Evolutionary conservation across 1,284 basidiomycete genomes (phyloP).

Genomic region (Sanghuangporus sanghuang): DNA sequence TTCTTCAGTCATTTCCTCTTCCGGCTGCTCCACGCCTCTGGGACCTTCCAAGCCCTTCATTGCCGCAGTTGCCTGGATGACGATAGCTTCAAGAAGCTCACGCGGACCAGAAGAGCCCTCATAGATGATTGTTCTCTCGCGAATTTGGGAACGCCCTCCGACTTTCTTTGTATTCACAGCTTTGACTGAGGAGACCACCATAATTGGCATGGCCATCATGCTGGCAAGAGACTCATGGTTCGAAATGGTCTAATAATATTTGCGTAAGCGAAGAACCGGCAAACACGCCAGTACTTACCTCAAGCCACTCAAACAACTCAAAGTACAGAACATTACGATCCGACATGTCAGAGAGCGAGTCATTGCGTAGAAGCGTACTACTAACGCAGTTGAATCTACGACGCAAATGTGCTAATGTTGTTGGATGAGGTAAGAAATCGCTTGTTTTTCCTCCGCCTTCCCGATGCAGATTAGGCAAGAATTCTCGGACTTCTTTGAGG

Average conservation of each 20-base stretch:
- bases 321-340: slow-evolving; percentile 83
- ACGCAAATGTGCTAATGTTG: slow-evolving; percentile 82
- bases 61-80: slow-evolving; percentile 84
- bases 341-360: slow-evolving; percentile 89
- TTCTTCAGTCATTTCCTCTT: slow-evolving; percentile 74
- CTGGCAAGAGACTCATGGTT: slow-evolving; percentile 86
- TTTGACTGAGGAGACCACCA: slow-evolving; percentile 72
- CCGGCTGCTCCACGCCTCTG: slow-evolving; percentile 42
- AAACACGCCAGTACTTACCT: slow-evolving; percentile 44
- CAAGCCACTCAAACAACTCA: slow-evolving; percentile 85
- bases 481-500: slow-evolving; percentile 65
- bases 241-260: slow-evolving; percentile 64
- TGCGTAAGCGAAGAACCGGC: neutral
- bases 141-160: slow-evolving; percentile 40
- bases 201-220: slow-evolving; percentile 95
- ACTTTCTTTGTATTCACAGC: slow-evolving; percentile 49
- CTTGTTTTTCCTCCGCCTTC: slow-evolving; percentile 68
- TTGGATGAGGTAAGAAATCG: slow-evolving; percentile 86
- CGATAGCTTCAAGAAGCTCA: slow-evolving; percentile 83
- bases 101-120: slow-evolving; percentile 86
- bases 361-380: slow-evolving; percentile 80
- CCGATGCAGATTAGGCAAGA: slow-evolving; percentile 75
- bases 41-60: slow-evolving; percentile 74
- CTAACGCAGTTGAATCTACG: slow-evolving; percentile 84
- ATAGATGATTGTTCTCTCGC: slow-evolving; percentile 78